Base-by-base conservation (phyloP, 2,329 filamentous ascomycete species). In the Hypoxylon rubiginosum region DNA sequence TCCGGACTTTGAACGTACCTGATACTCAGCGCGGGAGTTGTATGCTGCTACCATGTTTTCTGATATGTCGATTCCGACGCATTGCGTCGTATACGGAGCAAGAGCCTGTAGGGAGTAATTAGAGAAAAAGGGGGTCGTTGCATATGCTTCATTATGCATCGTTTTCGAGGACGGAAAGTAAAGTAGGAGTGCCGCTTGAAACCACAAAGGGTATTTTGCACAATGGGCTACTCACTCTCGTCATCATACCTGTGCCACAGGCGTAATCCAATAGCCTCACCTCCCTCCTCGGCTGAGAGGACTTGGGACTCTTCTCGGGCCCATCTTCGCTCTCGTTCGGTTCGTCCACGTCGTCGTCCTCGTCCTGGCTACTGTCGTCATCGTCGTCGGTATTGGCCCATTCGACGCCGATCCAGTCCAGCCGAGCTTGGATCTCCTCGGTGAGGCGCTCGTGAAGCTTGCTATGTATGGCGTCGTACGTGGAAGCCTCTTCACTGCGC, bases 231-330 rank as follows among this genome's bases (percentile, higher is more conserved):
- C 83, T 70, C 75, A 91, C 90, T 76, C 85, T 83, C 11, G 90
- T 90, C 67, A 92, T 82, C 58, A 87, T 78, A 1, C 91, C 91
- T 5, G 90, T 90, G 8, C 92, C 92, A 74, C 91, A 94, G 15
- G 92, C 92, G 77, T 94, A 94, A 75, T 94, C 92, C 1, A 94
- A 81, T 19, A 93, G 78, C 49, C 85, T 84, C 45, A 88, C 81
- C 60, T 72, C 74, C 73, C 71, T 80, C 51, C 65, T 70, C 1
- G 71, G 63, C 39, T 43, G 39, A 36, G 30, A 10, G 7, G 58
- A 11, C 45, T 49, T 28, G 9, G 13, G 13, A 39, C 66, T 62
- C 50, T 66, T 58, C 21, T 53, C 62, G 32, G 34, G 21, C 4
- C 34, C 24, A 5, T 72, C 70, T 26, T 74, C 72, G 17, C 69